Conservation (phyloP, 2,329 filamentous ascomycete genomes). For the Trichoderma breve region DNA sequence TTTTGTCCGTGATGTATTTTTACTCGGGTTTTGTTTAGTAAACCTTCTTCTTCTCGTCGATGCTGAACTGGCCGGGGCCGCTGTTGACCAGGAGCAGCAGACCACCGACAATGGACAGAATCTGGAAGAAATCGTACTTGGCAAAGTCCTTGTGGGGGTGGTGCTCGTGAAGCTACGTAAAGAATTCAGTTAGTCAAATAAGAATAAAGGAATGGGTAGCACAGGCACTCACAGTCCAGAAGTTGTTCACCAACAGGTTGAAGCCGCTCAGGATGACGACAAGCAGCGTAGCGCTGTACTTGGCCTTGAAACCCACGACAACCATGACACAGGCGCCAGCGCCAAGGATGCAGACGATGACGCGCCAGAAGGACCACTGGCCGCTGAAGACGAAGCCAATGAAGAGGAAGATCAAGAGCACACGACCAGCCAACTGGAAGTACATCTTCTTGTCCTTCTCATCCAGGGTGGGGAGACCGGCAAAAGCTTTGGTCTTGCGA, state of each 20-base stretch:
- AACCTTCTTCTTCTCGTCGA: constrained; percentile 99
- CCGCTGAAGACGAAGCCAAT: constrained; percentile 95
- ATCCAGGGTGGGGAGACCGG: constrained; percentile 87
- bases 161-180: constrained; percentile 79
- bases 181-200: neutral
- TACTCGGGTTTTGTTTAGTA: constrained; percentile 57
- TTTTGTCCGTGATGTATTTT: neutral
- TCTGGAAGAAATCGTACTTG: constrained; percentile 99
- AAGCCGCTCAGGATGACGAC: constrained; percentile 95
- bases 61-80: constrained; percentile 94
- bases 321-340: constrained; percentile 96
- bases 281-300: constrained; percentile 94
- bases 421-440: constrained; percentile 94
- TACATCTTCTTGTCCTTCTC: constrained; percentile 99
- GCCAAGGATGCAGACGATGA: constrained; percentile 80
- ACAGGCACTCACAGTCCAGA: constrained; percentile 80
- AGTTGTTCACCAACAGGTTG: constrained; percentile 98
- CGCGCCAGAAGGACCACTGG: constrained; percentile 84
- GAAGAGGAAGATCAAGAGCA: constrained; percentile 96
- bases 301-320: constrained; percentile 98
- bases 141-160: constrained; percentile 99
- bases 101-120: constrained; percentile 95
- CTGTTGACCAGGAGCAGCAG: constrained; percentile 97
- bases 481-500: constrained; percentile 94
- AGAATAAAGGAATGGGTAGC: neutral